Conservation (phyloP, 176 grass and related monocot species). For the Calamus simplicifolius region DNA sequence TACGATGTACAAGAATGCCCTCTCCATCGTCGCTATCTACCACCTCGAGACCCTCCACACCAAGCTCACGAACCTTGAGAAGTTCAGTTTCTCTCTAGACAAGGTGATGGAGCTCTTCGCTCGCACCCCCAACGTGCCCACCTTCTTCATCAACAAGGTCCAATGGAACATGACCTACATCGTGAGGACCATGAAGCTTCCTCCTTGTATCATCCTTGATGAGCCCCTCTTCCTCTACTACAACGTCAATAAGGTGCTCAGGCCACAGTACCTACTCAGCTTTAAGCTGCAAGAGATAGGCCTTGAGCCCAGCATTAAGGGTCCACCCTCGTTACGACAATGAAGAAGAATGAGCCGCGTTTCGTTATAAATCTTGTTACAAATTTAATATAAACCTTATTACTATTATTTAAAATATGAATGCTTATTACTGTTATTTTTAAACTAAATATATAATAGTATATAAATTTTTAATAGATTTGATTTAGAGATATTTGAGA, state of each 20-base stretch:
- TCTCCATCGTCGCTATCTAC: conserved; percentile 8
- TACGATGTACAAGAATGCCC: conserved; percentile 11
- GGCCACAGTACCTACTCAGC: background rate
- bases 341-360: conserved; percentile 1
- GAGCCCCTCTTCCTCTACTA: background rate
- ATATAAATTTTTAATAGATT: too few species aligned
- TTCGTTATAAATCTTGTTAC: too few species aligned
- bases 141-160: conserved; percentile 8
- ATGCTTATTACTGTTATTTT: too few species aligned
- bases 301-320: background rate
- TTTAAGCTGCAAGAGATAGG: conserved; percentile 5
- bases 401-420: too few species aligned
- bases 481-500: too few species aligned
- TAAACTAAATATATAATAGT: too few species aligned
- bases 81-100: conserved; percentile 3
- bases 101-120: conserved; percentile 13
- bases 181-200: conserved; percentile 2
- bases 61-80: conserved; percentile 14
- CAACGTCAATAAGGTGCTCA: conserved; percentile 15
- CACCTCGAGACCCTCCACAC: conserved; percentile 6
- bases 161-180: conserved; percentile 18
- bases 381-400: too few species aligned
- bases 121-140: conserved; percentile 10
- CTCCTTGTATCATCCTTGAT: background rate
- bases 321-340: background rate